These are phyloP conservation scores for Vitis cinerea DNA, from an alignment of 164 flowering plant genomes.

Conservation along the genomic window DNA sequence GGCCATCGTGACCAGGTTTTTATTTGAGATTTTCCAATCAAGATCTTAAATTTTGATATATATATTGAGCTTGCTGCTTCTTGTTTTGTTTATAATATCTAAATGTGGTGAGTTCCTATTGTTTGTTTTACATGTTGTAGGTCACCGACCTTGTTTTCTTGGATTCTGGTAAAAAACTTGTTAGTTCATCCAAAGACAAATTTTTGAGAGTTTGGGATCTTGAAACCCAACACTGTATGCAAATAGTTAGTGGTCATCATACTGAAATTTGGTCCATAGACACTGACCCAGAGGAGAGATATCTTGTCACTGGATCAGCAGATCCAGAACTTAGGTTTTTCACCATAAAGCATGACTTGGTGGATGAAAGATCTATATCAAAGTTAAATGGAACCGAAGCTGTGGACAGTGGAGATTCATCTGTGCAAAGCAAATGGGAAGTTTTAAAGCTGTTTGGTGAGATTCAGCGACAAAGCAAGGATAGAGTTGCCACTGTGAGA, in stretches of 20 bases:
- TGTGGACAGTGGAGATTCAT: conserved; percentile 26
- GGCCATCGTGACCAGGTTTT: conserved; percentile 96
- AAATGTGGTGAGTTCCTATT: background rate
- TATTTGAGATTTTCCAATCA: background rate
- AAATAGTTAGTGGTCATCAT: conserved; percentile 90
- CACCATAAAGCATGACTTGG: conserved; percentile 45
- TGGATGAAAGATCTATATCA: conserved; percentile 21
- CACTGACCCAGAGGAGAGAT: conserved; percentile 70
- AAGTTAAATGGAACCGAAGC: conserved; percentile 21
- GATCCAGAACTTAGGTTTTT: conserved; percentile 86
- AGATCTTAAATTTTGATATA: too few relatives aligned
- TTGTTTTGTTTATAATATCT: background rate
- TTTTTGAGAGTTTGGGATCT: conserved; percentile 96
- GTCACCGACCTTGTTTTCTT: conserved; percentile 92
- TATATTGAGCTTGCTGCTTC: background rate
- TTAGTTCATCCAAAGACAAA: conserved; percentile 93
- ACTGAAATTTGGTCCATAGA: conserved; percentile 99
- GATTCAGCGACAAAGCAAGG: conserved; percentile 73
- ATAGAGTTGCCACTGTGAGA: conserved; percentile 82
- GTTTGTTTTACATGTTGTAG: conserved; percentile 36
- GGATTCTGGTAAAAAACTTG: conserved; percentile 81
- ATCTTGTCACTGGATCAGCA: conserved; percentile 81
- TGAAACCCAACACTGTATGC: conserved; percentile 90
- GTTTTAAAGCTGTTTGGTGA: conserved; percentile 79
- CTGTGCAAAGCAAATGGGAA: conserved; percentile 61